Percentiles rank a stretch among this genome's conserved stretches.
Evolutionary conservation across 805 yeast species (phyloP).

Genomic region (Wickerhamomyces alni): DNA sequence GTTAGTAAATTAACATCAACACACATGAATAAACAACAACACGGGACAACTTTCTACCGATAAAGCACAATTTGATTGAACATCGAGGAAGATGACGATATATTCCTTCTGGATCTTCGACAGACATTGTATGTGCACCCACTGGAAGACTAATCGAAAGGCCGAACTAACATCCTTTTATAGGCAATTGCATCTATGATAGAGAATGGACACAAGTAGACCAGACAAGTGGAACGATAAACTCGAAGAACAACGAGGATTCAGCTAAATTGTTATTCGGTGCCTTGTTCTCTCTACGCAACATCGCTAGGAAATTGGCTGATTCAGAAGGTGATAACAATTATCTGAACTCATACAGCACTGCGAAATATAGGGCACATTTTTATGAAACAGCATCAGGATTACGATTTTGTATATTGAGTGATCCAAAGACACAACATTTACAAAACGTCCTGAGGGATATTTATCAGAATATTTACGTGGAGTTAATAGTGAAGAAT

Average conservation of each 20-base stretch:
- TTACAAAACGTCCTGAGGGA: slow-evolving; percentile 49
- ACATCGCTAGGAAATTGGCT: slow-evolving; percentile 55
- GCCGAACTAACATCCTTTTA: neutral
- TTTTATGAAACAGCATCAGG: slow-evolving; percentile 76
- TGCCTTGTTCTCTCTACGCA: slow-evolving; percentile 70
- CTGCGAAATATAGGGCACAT: slow-evolving; percentile 75
- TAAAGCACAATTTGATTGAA: no score
- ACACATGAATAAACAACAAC: neutral
- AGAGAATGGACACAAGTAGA: slow-evolving; percentile 55
- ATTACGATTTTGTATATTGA: slow-evolving; percentile 64
- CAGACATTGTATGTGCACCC: slow-evolving; percentile 68
- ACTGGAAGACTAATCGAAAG: no score
- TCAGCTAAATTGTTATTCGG: slow-evolving; percentile 82
- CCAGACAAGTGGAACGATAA: slow-evolving; percentile 31
- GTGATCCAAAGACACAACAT: slow-evolving; percentile 57
- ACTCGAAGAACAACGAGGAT: slow-evolving; percentile 57
- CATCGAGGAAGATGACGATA: slow-evolving; percentile 54
- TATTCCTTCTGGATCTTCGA: slow-evolving; percentile 89
- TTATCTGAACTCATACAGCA: slow-evolving; percentile 49
- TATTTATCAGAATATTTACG: slow-evolving; percentile 53
- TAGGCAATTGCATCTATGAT: slow-evolving; percentile 70
- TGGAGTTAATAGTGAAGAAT: slow-evolving; percentile 58
- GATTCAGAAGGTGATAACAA: slow-evolving; percentile 28
- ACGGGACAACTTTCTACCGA: neutral
- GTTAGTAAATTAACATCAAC: neutral